Evolutionary conservation across 1,284 basidiomycete genomes (phyloP), one percentile per base, ranked within the genome.

Genomic region (Trichosporon ovoides): DNA sequence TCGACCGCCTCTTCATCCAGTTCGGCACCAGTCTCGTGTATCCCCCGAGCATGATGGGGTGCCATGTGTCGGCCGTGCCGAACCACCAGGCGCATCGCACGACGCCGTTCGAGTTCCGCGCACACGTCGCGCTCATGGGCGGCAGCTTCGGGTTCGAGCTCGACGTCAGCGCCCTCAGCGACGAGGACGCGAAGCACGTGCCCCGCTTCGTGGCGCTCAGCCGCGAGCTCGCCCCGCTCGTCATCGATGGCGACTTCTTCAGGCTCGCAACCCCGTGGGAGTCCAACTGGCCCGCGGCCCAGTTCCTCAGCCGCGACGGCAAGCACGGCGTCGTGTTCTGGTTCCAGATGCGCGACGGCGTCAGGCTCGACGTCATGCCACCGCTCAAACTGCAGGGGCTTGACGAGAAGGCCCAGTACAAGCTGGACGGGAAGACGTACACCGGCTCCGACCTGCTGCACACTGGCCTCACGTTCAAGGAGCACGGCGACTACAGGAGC

Each of bases 81-180:
- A 73, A 70, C 59, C 67, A 73, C 55, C 67, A 70, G 52, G 60
- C 57, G 1, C 52, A 55, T 1, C 63, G 71, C 12, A 55, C 37
- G 14, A 69, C 68, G 16, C 69, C 71, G 10, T 48, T 73, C 37
- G 61, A 53, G 38, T 73, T 73, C 64, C 55, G 70, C 53, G 71
- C 68, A 9, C 71, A 73, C 46, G 71, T 73, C 19, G 71, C 71
- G 14, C 64, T 73, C 64, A 69, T 73, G 67, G 64, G 68, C 22
- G 71, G 71, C 19, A 61, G 59, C 16, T 71, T 70, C 31, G 71
- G 71, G 6, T 67, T 70, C 52, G 71, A 73, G 59, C 66, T 73
- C 22, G 67, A 71, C 51, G 58, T 66, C 12, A 56, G 51, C 11
- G 37, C 53, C 7, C 40, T 73, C n/a, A 13, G 46, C 11, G 28